These are phyloP conservation scores for Trichoderma citrinoviride DNA, from an alignment of 2,329 filamentous ascomycete genomes.

Conservation along the genomic window DNA sequence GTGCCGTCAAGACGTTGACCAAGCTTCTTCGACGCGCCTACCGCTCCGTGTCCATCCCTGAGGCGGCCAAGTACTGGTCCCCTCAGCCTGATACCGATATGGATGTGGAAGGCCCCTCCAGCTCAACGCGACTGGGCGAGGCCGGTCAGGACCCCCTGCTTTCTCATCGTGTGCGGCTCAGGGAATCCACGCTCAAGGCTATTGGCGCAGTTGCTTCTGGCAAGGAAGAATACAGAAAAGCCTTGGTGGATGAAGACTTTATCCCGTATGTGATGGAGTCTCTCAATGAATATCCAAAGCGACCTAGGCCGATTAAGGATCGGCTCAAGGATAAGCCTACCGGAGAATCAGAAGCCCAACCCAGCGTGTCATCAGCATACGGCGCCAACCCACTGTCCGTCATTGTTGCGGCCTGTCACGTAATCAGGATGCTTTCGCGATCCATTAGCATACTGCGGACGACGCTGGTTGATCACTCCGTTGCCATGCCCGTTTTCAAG, in stretches of 20 bases:
- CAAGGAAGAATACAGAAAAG: conserved; percentile 81
- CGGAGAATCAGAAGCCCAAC: conserved; percentile 28
- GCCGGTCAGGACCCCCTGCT: conserved; percentile 58
- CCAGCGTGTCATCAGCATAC: conserved; percentile 47
- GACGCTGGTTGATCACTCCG: conserved; percentile 79
- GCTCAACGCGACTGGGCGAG: conserved; percentile 53
- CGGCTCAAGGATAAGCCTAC: conserved; percentile 40
- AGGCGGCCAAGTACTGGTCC: conserved; percentile 40
- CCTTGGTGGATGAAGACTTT: conserved; percentile 76
- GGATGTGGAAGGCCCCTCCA: conserved; percentile 35
- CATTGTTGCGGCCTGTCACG: conserved; percentile 80
- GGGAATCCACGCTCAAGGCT: conserved; percentile 74
- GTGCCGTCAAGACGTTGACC: conserved; percentile 46
- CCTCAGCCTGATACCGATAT: conserved; percentile 37
- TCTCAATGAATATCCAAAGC: conserved; percentile 56
- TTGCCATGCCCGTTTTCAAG: conserved; percentile 72
- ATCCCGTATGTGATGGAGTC: conserved; percentile 82
- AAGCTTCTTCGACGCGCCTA: conserved; percentile 53
- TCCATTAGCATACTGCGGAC: conserved; percentile 84
- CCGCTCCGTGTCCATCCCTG: conserved; percentile 39
- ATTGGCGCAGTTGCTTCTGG: conserved; percentile 77
- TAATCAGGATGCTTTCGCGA: conserved; percentile 75
- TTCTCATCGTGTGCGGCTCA: conserved; percentile 69
- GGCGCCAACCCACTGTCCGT: conserved; percentile 74
- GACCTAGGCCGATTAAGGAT: conserved; percentile 46